Percentiles rank a stretch among this genome's conserved stretches.
Conservation (phyloP, 108 stramenopile genomes). For the Pinguiococcus pyrenoidosus region DNA sequence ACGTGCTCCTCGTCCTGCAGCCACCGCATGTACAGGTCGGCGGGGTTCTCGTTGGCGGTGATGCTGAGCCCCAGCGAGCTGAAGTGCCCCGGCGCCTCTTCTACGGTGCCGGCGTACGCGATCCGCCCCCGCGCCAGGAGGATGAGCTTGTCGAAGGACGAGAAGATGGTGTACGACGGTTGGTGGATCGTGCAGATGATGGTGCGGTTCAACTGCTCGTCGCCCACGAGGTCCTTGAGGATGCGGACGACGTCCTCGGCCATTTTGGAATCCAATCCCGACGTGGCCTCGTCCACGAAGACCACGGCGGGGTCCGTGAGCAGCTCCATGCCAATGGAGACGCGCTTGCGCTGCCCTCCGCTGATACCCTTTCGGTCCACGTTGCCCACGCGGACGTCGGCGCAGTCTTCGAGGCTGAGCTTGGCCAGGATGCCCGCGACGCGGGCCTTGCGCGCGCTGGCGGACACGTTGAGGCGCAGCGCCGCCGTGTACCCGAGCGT, state of each 20-base stretch:
- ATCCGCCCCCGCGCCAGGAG: constrained; percentile 5
- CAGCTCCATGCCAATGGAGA: constrained; percentile 22
- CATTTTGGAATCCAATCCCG: constrained; percentile 18
- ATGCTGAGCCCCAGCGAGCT: neutral
- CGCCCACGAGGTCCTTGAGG: constrained; percentile 3
- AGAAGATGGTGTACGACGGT: constrained; percentile 7
- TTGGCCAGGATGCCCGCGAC: neutral
- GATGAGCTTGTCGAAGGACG: constrained; percentile 8
- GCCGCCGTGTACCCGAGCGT: constrained; percentile 1
- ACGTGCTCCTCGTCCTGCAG: neutral
- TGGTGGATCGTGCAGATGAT: constrained; percentile 25
- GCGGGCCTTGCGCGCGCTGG: no score
- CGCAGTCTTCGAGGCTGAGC: neutral
- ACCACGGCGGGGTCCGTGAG: constrained; percentile 11
- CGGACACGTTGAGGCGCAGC: no score
- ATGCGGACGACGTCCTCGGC: constrained; percentile 4
- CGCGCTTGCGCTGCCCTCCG: constrained; percentile 14
- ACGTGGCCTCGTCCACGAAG: constrained; percentile 34
- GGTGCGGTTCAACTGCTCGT: no score
- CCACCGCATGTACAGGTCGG: constrained; percentile 8
- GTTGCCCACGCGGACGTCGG: constrained; percentile 9
- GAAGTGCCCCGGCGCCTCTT: constrained; percentile 1
- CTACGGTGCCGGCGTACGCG: constrained; percentile 1
- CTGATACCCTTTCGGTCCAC: constrained; percentile 8
- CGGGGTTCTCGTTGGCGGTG: constrained; percentile 9